A percentile compares a stretch with the other conserved stretches of the same genome.
phyloP scores from a whole-genome alignment of 176 grass and related monocot species.

The Raddia distichophylla region DNA sequence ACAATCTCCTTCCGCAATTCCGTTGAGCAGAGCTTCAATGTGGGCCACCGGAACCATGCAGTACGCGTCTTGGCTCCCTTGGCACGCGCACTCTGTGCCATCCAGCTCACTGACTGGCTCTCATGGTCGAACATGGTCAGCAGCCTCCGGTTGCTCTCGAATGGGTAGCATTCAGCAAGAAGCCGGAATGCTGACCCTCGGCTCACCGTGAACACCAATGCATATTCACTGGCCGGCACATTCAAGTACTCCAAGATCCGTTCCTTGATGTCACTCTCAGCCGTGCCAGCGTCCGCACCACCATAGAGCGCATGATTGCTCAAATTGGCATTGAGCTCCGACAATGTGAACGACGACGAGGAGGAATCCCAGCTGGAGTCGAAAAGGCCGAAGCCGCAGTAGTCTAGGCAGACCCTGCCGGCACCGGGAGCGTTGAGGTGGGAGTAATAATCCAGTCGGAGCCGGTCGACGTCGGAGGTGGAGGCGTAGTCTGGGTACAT shows the following conservation, averaged over 20 bases:
- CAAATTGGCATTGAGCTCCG: constrained; percentile 92
- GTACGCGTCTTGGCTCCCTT: constrained; percentile 85
- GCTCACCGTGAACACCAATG: constrained; percentile 87
- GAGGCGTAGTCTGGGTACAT: constrained; percentile 93
- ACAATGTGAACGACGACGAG: constrained; percentile 75
- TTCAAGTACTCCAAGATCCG: constrained; percentile 95
- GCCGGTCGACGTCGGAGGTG: constrained; percentile 70
- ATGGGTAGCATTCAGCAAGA: constrained; percentile 89
- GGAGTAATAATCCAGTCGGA: constrained; percentile 77
- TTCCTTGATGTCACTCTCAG: constrained; percentile 85
- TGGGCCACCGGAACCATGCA: constrained; percentile 91
- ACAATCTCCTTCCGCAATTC: constrained; percentile 93
- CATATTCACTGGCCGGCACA: constrained; percentile 87
- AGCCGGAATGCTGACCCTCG: constrained; percentile 90
- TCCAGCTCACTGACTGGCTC: constrained; percentile 97
- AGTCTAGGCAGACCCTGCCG: constrained; percentile 88
- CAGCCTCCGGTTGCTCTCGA: constrained; percentile 89
- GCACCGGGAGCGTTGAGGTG: constrained; percentile 65
- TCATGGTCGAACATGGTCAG: constrained; percentile 99
- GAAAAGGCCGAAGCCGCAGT: constrained; percentile 96
- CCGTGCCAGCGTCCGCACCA: constrained; percentile 64
- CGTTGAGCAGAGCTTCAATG: constrained; percentile 76
- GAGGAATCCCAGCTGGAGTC: constrained; percentile 80
- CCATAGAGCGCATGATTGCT: constrained; percentile 96
- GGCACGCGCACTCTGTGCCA: constrained; percentile 78